Evolutionary conservation across 257 asterid genomes (phyloP).

Genomic region (Solanum pimpinellifolium): DNA sequence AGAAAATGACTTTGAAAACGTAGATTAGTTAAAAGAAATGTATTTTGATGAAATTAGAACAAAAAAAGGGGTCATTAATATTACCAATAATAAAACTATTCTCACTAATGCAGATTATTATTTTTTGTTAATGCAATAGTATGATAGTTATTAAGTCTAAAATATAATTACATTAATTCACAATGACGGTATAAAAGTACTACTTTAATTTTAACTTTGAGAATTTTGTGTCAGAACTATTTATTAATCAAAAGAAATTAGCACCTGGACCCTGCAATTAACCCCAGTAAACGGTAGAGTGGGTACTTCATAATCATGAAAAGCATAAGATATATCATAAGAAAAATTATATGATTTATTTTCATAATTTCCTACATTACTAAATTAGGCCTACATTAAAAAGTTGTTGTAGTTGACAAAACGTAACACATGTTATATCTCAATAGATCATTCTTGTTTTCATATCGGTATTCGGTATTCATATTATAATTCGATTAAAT

Average conservation of each 20-base stretch:
- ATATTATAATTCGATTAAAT: too few relatives aligned
- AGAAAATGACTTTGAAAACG: background rate
- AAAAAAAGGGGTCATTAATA: background rate
- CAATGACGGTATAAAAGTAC: background rate
- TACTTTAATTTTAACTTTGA: background rate
- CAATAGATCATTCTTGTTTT: too few relatives aligned
- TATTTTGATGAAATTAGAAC: background rate
- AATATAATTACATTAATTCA: background rate
- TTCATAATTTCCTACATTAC: background rate
- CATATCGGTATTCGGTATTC: too few relatives aligned
- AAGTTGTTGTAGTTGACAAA: background rate
- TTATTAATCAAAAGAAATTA: background rate
- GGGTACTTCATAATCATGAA: background rate
- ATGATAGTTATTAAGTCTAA: background rate
- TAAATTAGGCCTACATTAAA: background rate
- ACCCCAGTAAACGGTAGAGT: background rate
- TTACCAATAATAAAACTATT: background rate
- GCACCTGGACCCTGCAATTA: background rate
- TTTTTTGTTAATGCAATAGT: background rate
- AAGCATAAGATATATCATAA: background rate
- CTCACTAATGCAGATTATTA: background rate
- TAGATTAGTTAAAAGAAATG: background rate
- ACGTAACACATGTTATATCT: background rate
- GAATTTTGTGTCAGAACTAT: background rate
- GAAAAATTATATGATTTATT: background rate